Conservation (phyloP, 192 early-diverging fungal genomes). For the Powellomyces hirtus region DNA sequence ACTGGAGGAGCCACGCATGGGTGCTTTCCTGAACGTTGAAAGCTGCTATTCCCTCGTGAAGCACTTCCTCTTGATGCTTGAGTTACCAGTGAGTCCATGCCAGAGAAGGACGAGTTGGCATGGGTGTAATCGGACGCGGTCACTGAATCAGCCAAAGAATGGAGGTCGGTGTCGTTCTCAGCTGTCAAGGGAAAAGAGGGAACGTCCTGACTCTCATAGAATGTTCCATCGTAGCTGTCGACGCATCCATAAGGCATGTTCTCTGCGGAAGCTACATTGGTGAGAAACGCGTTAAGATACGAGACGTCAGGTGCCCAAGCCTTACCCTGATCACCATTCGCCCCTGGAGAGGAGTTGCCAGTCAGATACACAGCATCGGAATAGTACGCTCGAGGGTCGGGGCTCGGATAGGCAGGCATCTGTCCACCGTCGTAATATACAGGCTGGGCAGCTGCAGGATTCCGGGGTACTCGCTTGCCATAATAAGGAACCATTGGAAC, state of each 20-base stretch:
- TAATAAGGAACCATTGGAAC: not conserved
- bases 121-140: constrained; percentile 1
- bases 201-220: constrained; percentile 6
- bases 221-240: not conserved
- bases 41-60: not conserved
- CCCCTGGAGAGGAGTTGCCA: not conserved
- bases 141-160: constrained; percentile 17
- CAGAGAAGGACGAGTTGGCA: constrained; percentile 21
- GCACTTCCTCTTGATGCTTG: constrained; percentile 33
- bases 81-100: constrained; percentile 37
- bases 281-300: not conserved
- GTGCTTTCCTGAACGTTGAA: not conserved
- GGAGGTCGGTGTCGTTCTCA: not conserved
- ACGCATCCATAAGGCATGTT: not conserved
- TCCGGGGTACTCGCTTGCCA: not conserved
- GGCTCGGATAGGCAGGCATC: not conserved
- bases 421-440: not conserved
- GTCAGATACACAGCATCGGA: not conserved
- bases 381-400: not conserved
- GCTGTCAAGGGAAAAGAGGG: not conserved
- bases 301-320: not conserved
- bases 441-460: not conserved
- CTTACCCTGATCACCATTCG: not conserved
- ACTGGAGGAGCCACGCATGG: not conserved
- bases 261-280: not conserved